Evolutionary conservation across 2,329 filamentous ascomycete genomes (phyloP).

Genomic region (Tothia fuscella): DNA sequence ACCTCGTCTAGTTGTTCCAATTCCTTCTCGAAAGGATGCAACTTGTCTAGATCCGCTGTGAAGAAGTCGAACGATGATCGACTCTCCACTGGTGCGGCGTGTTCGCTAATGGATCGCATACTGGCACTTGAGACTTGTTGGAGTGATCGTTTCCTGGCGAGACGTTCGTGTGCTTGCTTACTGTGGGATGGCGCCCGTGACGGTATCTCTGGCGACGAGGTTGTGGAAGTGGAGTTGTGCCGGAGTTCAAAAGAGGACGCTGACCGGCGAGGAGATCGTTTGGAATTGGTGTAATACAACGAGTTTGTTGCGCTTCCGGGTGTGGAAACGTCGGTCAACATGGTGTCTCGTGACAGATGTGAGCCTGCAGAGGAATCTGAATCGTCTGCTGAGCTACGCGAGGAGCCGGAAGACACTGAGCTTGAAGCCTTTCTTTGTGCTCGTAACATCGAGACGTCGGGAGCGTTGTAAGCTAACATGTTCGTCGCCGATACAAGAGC

Average conservation of each 20-base stretch:
- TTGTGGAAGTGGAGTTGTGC: neutral
- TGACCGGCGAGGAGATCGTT: too few species aligned
- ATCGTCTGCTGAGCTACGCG: constrained; percentile 53
- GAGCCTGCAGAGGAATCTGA: constrained; percentile 49
- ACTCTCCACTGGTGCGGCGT: too few species aligned
- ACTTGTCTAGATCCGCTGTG: constrained; percentile 17
- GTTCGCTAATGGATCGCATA: constrained; percentile 30
- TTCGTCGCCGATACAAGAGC: constrained; percentile 90
- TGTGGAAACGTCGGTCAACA: constrained; percentile 24
- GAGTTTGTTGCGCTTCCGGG: too few species aligned
- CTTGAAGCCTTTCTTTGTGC: constrained; percentile 18
- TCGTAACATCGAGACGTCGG: constrained; percentile 46
- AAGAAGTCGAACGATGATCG: constrained; percentile 34
- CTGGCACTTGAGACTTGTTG: constrained; percentile 34
- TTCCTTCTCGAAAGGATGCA: constrained; percentile 77
- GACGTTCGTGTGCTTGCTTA: constrained; percentile 68
- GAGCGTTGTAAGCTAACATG: constrained; percentile 88
- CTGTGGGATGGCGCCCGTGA: constrained; percentile 75
- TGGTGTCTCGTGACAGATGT: constrained; percentile 34
- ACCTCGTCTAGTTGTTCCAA: constrained; percentile 86
- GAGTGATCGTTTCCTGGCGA: constrained; percentile 57
- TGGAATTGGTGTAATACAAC: too few species aligned
- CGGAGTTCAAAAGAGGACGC: too few species aligned
- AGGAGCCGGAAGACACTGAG: constrained; percentile 39
- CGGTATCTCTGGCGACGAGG: constrained; percentile 54